Evolutionary conservation across 306 rosid species (phyloP).

Genomic region (Prosopis cineraria): DNA sequence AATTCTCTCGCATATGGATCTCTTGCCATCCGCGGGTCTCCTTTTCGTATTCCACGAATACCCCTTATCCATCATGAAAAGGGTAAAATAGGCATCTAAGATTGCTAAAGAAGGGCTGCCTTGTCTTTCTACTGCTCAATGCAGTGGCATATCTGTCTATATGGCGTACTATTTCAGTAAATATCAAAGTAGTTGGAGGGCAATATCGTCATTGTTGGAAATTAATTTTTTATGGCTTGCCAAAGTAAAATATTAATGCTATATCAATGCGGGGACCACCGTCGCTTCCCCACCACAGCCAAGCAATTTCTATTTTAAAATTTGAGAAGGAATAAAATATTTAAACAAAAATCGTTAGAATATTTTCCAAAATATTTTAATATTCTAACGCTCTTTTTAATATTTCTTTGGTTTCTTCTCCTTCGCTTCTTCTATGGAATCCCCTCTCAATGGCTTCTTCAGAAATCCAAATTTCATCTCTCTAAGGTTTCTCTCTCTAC

Average conservation of each 20-base stretch:
- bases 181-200: conserved; percentile 28
- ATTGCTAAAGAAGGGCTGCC: background rate
- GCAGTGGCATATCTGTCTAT: conserved; percentile 10
- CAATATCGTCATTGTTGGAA: background rate
- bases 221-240: conserved; percentile 24
- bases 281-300: conserved; percentile 45
- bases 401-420: conserved; percentile 54
- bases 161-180: background rate
- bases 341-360: conserved; percentile 7
- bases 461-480: conserved; percentile 56
- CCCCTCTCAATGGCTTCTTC: conserved; percentile 49
- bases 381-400: background rate
- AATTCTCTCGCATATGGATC: too few species aligned
- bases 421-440: conserved; percentile 51
- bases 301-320: conserved; percentile 33
- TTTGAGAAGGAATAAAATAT: conserved; percentile 36
- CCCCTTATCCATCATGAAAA: background rate
- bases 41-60: background rate
- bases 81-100: conserved; percentile 21
- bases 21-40: background rate
- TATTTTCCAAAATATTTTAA: conserved; percentile 26
- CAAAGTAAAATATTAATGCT: conserved; percentile 14
- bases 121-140: background rate
- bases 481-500: conserved; percentile 37
- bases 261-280: conserved; percentile 38